These are phyloP conservation scores for Pestalotiopsis sp. DNA, from an alignment of 2,329 filamentous ascomycete species.

Conservation along the genomic window DNA sequence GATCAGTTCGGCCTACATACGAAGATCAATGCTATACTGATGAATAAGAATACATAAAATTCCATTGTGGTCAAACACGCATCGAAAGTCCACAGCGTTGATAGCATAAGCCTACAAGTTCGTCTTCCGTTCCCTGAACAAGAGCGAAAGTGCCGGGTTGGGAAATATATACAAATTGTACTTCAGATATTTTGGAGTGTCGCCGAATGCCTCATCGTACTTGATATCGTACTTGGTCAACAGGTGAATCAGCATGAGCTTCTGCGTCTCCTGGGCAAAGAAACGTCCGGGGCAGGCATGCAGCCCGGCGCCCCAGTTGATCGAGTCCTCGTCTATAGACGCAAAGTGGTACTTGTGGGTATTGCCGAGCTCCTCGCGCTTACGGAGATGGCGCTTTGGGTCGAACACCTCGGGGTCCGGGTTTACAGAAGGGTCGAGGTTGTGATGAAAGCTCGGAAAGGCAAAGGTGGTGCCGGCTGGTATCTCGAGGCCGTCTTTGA, in stretches of 20 bases:
- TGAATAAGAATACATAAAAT: too few species aligned
- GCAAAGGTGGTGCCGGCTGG: constrained; percentile 20
- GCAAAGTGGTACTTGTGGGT: constrained; percentile 19
- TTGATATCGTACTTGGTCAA: constrained; percentile 12
- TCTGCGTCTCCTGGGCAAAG: constrained; percentile 2
- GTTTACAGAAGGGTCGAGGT: constrained; percentile 23
- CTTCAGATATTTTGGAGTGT: constrained; percentile 1
- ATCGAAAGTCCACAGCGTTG: too few species aligned
- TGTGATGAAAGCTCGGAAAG: constrained; percentile 10
- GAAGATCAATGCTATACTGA: too few species aligned
- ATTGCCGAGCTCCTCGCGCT: constrained; percentile 11
- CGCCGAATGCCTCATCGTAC: neutral
- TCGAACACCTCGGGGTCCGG: constrained; percentile 14
- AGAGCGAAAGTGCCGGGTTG: neutral
- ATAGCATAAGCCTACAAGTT: too few species aligned
- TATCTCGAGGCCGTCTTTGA: constrained; percentile 21
- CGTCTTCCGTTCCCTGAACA: constrained; percentile 5
- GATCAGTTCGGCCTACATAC: neutral
- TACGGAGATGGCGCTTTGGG: constrained; percentile 4
- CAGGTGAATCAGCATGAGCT: constrained; percentile 3
- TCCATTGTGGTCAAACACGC: too few species aligned
- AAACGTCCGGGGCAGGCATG: constrained; percentile 12
- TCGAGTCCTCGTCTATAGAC: constrained; percentile 14
- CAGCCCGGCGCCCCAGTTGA: constrained; percentile 13
- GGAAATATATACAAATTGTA: constrained; percentile 3